These are phyloP conservation scores for Cymbopogon flexuosus DNA, from an alignment of 202 grass and related monocot species.

Conservation along the genomic window DNA sequence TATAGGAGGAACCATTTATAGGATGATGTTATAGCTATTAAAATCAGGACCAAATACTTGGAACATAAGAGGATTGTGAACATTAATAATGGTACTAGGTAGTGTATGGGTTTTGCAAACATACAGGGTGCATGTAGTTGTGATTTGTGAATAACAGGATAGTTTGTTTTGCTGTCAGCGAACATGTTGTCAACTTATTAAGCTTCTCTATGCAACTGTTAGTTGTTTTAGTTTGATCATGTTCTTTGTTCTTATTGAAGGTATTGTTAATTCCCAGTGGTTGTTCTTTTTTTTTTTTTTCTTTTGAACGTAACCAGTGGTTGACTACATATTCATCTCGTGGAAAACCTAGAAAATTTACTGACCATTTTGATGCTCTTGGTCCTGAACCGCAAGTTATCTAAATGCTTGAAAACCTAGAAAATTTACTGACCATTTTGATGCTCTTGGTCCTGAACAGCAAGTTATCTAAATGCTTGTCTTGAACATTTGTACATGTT, in stretches of 20 bases:
- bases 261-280: background rate
- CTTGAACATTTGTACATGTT: conserved; percentile 2
- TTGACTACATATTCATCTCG: conserved; percentile 3
- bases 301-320: background rate
- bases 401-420: background rate
- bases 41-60: background rate
- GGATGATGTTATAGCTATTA: background rate
- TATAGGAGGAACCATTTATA: background rate
- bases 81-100: background rate
- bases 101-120: conserved; percentile 1
- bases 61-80: conserved; percentile 2
- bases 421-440: background rate
- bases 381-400: background rate
- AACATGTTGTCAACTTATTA: background rate
- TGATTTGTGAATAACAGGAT: background rate
- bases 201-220: background rate
- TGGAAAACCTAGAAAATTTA: background rate
- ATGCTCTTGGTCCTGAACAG: background rate
- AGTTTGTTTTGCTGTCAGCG: background rate
- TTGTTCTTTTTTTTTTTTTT: background rate
- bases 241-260: conserved; percentile 6
- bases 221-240: background rate
- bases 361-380: background rate
- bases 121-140: background rate
- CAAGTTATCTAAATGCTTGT: conserved; percentile 16